Base-by-base conservation (phyloP, 192 early-diverging fungal species). In the Coemansia reversa region DNA sequence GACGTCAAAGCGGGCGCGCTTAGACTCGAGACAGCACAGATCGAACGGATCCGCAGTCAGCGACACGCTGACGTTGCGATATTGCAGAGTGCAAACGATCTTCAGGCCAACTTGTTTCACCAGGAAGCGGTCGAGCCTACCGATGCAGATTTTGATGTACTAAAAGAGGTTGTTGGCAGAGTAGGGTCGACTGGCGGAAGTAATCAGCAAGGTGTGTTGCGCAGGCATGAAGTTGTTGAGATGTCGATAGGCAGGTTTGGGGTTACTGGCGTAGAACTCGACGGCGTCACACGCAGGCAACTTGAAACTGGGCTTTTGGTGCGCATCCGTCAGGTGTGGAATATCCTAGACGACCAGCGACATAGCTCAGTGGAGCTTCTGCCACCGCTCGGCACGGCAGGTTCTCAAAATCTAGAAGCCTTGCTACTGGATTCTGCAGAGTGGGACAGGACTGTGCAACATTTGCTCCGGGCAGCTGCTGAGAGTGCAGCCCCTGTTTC, bases 281-380 rank as follows among this genome's bases (percentile, higher is more conserved):
- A 65, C n/a, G 63, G 66, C 7, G 61, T 65, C 12, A 69, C 55
- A 1, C 47, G 19, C 28, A 42, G 47, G 7, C 48, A 23, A 16
- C 53, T 72, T 0, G 47, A 24, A 49, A 63, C 18, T 45, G 69
- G 63, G 5, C 45, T 62, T 6, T n/a, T 24, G 0, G 60, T 55
- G 5, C 27, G 49, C 0, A 66, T 75, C 32, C 78, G 55, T 18
- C 72, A 81, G 57, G 65, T 57, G 3, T 81, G 72, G 78, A 62
- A 75, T 27, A 33, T 75, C 16, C 49, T 81, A 9, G 69, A 75
- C 19, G 62, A 72, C 35, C 63, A 60, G 56, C 57, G 55, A 8
- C 66, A 56, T 59, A 81, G 72, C 63, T 62, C 67, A 18, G 66
- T 75, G 0, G 73, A 66, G 60, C 51, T 81, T n/a, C 24, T 52